Conservation (phyloP, 2,329 filamentous ascomycete species). For the Colletotrichum lentis region DNA sequence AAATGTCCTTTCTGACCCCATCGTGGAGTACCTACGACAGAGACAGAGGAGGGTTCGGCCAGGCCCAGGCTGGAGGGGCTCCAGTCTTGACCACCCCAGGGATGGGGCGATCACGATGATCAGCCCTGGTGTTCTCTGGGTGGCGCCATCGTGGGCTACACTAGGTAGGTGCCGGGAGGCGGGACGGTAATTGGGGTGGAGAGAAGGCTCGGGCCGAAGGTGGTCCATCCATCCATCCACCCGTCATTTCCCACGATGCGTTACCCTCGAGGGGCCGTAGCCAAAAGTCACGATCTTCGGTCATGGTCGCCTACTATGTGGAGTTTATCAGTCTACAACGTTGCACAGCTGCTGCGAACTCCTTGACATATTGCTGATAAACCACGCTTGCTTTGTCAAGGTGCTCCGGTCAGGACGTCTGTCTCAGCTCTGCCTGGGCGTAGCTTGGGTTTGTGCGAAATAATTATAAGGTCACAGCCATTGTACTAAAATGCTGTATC, state of each 20-base stretch:
- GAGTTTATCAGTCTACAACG: too few species aligned
- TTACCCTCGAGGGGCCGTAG: too few species aligned
- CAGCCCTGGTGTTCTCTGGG: not conserved
- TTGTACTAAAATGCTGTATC: too few species aligned
- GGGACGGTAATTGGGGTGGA: not conserved
- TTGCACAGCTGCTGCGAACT: not conserved
- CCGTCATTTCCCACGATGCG: not conserved
- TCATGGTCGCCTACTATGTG: not conserved
- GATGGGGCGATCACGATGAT: constrained; percentile 1
- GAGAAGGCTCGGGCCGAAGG: not conserved
- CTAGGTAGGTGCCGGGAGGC: not conserved
- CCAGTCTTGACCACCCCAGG: not conserved
- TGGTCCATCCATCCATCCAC: not conserved
- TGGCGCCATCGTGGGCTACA: not conserved
- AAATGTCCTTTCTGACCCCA: too few species aligned
- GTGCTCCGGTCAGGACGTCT: not conserved
- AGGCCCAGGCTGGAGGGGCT: too few species aligned
- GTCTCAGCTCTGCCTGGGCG: too few species aligned
- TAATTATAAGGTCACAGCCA: not conserved
- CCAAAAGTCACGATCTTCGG: not conserved
- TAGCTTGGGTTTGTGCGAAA: too few species aligned
- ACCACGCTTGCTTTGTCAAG: not conserved
- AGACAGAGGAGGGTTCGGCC: too few species aligned
- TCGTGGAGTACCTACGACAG: not conserved
- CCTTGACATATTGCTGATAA: not conserved